Evolutionary conservation across 257 asterid genomes (phyloP).

Genomic region (Nicotiana benthamiana): DNA sequence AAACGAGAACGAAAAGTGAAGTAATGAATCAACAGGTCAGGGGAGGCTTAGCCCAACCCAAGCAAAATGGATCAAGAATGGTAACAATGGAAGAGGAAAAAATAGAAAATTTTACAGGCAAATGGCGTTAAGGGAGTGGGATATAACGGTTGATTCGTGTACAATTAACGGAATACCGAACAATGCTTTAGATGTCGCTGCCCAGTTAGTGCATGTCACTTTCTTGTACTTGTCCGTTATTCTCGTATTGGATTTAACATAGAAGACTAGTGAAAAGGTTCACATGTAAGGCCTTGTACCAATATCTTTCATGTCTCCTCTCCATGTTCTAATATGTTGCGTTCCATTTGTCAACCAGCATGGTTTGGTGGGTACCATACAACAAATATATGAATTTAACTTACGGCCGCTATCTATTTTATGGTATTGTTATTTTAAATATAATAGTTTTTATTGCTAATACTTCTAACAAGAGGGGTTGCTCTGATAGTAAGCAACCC

Average conservation of each 20-base stretch:
- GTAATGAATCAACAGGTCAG: background rate
- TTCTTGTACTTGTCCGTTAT: background rate
- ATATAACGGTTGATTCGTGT: background rate
- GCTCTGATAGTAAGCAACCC: too few species aligned
- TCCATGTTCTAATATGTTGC: background rate
- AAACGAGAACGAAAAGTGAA: background rate
- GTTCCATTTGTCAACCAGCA: too few species aligned
- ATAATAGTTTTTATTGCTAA: too few species aligned
- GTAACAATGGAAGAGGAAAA: background rate
- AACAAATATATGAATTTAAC: too few species aligned
- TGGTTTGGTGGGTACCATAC: too few species aligned
- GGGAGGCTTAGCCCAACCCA: background rate
- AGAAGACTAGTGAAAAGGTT: background rate
- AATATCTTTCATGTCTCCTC: background rate
- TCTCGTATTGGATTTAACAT: too few species aligned
- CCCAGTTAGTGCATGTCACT: background rate
- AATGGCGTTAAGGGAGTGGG: background rate
- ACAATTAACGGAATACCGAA: slow-evolving; percentile 1
- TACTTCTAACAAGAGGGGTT: too few species aligned
- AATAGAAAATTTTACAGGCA: too few species aligned
- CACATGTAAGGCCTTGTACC: background rate
- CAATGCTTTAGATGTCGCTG: background rate
- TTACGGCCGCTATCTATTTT: too few species aligned
- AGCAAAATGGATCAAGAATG: background rate
- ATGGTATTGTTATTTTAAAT: too few species aligned